A percentile compares a stretch with the other conserved stretches of the same genome.
Evolutionary conservation across 257 asterid species (phyloP).

Genomic region (Petunia axillaris): DNA sequence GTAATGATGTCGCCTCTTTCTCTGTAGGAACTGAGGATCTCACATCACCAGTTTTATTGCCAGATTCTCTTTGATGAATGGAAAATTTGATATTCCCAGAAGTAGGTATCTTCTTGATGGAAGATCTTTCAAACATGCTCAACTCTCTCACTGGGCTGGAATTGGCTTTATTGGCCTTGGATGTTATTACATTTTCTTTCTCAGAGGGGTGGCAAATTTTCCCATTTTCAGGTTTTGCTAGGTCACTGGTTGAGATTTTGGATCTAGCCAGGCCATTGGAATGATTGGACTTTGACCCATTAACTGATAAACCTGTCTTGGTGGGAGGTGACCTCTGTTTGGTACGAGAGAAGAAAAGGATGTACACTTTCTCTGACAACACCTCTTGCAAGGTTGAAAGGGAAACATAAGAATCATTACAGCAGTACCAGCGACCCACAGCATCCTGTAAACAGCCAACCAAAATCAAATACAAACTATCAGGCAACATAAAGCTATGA

Average conservation of each 20-base stretch:
- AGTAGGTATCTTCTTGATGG: conserved; percentile 43
- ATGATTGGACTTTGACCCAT: conserved; percentile 62
- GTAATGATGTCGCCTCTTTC: conserved; percentile 36
- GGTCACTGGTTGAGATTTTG: conserved; percentile 40
- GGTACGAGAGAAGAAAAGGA: conserved; percentile 87
- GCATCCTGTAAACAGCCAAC: conserved; percentile 68
- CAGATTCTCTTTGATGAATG: conserved; percentile 45
- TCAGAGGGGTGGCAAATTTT: conserved; percentile 41
- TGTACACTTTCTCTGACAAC: conserved; percentile 87
- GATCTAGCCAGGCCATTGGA: conserved; percentile 56
- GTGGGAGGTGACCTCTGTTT: conserved; percentile 70
- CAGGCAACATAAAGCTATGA: not conserved
- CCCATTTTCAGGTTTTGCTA: conserved; percentile 40
- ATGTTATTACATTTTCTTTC: conserved; percentile 31
- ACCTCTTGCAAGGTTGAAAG: conserved; percentile 78
- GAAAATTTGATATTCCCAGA: conserved; percentile 50
- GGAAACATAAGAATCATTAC: conserved; percentile 86
- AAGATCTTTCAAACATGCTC: conserved; percentile 39
- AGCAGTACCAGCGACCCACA: conserved; percentile 88
- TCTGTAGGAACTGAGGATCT: conserved; percentile 39
- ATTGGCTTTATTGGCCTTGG: conserved; percentile 45
- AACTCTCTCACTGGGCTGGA: conserved; percentile 41
- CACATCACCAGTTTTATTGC: conserved; percentile 45
- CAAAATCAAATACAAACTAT: conserved; percentile 26
- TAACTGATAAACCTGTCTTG: conserved; percentile 49